Evolutionary conservation across 2,329 filamentous ascomycete species (phyloP), one percentile per base, ranked within the genome.

Genomic region (Paecilomyces sp.): DNA sequence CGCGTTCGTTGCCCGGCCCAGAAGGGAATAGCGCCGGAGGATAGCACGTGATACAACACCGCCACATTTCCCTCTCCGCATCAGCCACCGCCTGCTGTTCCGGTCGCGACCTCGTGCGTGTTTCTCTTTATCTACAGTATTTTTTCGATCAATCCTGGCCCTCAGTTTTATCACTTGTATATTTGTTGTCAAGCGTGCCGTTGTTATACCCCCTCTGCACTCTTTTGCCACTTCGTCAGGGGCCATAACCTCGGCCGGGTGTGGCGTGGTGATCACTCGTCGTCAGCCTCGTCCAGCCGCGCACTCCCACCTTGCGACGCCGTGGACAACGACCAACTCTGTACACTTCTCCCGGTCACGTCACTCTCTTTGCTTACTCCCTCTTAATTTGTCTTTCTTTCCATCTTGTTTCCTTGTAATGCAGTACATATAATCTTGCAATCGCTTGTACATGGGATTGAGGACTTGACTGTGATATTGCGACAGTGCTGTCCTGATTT

Each of bases 1-100:
- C 58, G 52, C 31, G 33, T 53, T 36, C 24, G 47, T 56, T 30
- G 53, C 53, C 25, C 56, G 25, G 52, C 58, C 55, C 30, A 58
- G 55, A 31, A 52, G 24, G 31, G 24, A 28, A 55, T 41, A 58
- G 52, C 30, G 33, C 36, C 36, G 5, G 33, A 13, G 22, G 18
- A 33, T 6, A 2, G 2, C 41, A 47, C 41, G 41, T 47, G 41
- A 47, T 9, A 8, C 5, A 7, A 15, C 41, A 47, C 41, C 41
- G 41, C 41, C 41, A 47, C 41, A 47, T 9, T 47, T 6, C 18
- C 9, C 4, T 28, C 41, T 18, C 41, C n/a, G 41, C 41, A 47
- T 47, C 41, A 47, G 41, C 41, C 41, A 47, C 41, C 18, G 41
- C 41, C 13, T 47, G 41, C 41, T 18, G 3, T 47, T 47, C 41